Percentiles rank a stretch among this genome's conserved stretches.
phyloP scores from a whole-genome alignment of 2,329 filamentous ascomycete genomes.

The Fusarium agapanthi region DNA sequence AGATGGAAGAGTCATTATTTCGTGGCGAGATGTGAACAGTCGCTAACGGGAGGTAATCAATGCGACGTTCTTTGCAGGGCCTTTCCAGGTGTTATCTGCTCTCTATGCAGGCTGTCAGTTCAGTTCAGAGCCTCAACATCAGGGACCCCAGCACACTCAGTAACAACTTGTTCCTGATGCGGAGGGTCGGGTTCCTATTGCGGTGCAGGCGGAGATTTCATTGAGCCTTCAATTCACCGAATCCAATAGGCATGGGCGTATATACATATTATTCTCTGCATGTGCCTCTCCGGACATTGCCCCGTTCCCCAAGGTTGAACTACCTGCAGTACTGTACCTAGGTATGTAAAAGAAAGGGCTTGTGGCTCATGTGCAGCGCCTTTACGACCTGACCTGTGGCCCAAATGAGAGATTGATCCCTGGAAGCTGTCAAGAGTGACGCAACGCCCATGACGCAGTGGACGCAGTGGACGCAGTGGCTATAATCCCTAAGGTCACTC shows the following conservation, averaged over 20 bases:
- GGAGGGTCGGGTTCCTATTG: not conserved
- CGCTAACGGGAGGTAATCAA: not conserved
- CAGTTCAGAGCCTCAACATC: not conserved
- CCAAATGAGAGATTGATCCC: constrained; percentile 26
- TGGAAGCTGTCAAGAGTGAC: constrained; percentile 23
- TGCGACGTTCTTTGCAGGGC: not conserved
- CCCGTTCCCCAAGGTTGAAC: not conserved
- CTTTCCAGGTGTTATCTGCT: not conserved
- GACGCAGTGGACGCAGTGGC: constrained; percentile 20
- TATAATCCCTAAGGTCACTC: not conserved
- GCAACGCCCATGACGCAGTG: constrained; percentile 30
- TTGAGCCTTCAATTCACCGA: not conserved
- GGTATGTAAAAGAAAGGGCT: not conserved
- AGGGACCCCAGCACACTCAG: not conserved
- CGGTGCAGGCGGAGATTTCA: not conserved
- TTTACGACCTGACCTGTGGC: not conserved
- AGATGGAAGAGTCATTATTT: constrained; percentile 15
- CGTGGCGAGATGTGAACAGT: constrained; percentile 7
- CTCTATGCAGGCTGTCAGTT: not conserved
- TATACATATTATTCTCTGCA: not conserved
- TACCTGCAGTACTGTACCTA: not conserved
- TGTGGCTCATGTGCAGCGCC: not conserved
- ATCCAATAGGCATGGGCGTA: not conserved
- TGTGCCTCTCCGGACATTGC: not conserved
- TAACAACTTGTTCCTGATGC: not conserved